Evolutionary conservation across 305 asterid genomes (phyloP).

Genomic region (Fraxinus platypoda): DNA sequence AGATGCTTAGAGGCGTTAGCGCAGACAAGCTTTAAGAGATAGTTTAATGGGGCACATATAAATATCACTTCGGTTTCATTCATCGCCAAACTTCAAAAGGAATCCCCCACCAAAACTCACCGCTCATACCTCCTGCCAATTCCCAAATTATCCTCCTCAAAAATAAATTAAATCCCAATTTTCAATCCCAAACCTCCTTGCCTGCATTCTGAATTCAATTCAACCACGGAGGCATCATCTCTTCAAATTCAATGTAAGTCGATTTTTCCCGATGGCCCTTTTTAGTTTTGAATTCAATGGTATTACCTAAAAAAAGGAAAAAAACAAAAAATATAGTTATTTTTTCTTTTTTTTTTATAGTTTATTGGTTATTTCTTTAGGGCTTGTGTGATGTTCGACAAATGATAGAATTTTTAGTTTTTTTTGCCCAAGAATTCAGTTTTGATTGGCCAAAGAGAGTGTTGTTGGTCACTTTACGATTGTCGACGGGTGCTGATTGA

Average conservation of each 20-base stretch:
- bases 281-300: conserved; percentile 8
- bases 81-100: background rate
- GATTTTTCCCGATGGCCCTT: background rate
- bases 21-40: background rate
- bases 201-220: conserved; percentile 5
- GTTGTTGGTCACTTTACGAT: background rate
- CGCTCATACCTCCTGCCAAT: background rate
- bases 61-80: background rate
- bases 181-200: background rate
- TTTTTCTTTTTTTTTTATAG: background rate
- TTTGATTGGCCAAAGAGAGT: background rate
- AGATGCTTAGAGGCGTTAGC: background rate
- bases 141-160: background rate
- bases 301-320: background rate
- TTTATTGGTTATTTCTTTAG: conserved; percentile 17
- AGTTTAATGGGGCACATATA: background rate
- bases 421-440: conserved; percentile 13
- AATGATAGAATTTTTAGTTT: background rate
- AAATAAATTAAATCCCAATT: background rate
- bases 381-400: conserved; percentile 13
- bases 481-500: conserved; percentile 5
- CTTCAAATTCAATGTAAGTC: conserved; percentile 31
- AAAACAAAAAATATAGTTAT: background rate
- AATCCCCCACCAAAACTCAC: background rate
- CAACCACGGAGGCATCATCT: conserved; percentile 13